Percentiles rank a stretch among this genome's conserved stretches.
Evolutionary conservation across 805 yeast species (phyloP).

Genomic region (Yamadazyma olivae): DNA sequence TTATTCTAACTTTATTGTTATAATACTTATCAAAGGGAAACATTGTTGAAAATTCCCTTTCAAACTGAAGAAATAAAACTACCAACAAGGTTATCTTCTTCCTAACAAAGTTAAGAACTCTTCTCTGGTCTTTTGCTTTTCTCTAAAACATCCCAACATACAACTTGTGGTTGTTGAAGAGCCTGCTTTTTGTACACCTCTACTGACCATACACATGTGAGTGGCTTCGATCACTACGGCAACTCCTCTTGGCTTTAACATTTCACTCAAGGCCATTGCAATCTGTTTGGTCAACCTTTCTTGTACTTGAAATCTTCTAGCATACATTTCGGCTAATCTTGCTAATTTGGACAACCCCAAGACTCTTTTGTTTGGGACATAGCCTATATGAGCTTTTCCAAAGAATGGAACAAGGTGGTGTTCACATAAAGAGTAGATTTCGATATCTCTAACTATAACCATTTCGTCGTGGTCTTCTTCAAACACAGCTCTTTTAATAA

Average conservation of each 20-base stretch:
- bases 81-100: conserved; percentile 36
- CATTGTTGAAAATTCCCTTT: conserved; percentile 16
- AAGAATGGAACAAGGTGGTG: conserved; percentile 97
- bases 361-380: conserved; percentile 91
- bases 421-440: conserved; percentile 88
- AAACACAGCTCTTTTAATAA: conserved; percentile 90
- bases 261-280: conserved; percentile 91
- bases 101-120: conserved; percentile 85
- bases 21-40: too few relatives aligned
- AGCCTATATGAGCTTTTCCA: conserved; percentile 97
- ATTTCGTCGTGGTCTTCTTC: conserved; percentile 99
- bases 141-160: conserved; percentile 95
- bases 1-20: too few relatives aligned
- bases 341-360: conserved; percentile 92
- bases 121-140: conserved; percentile 92
- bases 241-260: conserved; percentile 91
- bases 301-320: conserved; percentile 96
- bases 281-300: conserved; percentile 96
- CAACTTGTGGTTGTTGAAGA: conserved; percentile 92
- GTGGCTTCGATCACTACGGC: conserved; percentile 98
- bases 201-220: conserved; percentile 99
- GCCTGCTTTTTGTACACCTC: conserved; percentile 96
- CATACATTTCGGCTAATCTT: conserved; percentile 93
- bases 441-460: conserved; percentile 96
- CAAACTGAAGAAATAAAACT: too few relatives aligned